A percentile compares a stretch with the other conserved stretches of the same genome.
Conservation (phyloP, 805 yeast species). For the Hanseniaspora meyeri region DNA sequence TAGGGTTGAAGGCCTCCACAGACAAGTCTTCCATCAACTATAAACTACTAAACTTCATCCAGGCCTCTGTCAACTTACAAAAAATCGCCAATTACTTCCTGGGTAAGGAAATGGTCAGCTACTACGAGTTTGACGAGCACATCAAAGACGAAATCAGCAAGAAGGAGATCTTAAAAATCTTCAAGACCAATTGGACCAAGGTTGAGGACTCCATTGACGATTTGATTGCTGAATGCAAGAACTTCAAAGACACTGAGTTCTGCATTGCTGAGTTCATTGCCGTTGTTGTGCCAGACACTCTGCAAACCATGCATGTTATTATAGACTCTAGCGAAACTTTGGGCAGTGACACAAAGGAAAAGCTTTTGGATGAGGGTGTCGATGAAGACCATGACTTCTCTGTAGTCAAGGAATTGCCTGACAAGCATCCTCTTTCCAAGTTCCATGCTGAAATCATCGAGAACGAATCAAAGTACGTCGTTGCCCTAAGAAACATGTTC, state of each 20-base stretch:
- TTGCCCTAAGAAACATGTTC: constrained; percentile 5
- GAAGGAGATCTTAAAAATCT: background rate
- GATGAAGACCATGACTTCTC: constrained; percentile 24
- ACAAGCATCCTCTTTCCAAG: constrained; percentile 41
- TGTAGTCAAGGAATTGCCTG: constrained; percentile 28
- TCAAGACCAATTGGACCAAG: background rate
- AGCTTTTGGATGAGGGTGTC: constrained; percentile 46
- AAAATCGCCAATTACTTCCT: constrained; percentile 11
- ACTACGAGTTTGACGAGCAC: constrained; percentile 13
- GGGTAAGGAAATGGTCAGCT: constrained; percentile 13
- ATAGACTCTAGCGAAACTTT: constrained; percentile 56
- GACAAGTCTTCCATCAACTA: constrained; percentile 25
- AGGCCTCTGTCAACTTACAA: constrained; percentile 4
- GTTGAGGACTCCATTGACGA: background rate
- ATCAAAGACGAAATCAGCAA: constrained; percentile 5
- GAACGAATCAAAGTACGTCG: constrained; percentile 32
- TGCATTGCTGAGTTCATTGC: constrained; percentile 5
- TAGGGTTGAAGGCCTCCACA: constrained; percentile 43
- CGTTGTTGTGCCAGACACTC: constrained; percentile 36
- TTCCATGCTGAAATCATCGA: constrained; percentile 46
- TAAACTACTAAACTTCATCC: constrained; percentile 1
- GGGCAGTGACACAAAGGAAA: constrained; percentile 41
- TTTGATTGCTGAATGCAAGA: background rate
- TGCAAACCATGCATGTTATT: constrained; percentile 53
- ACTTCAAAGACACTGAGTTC: background rate